A percentile compares a stretch with the other conserved stretches of the same genome.
phyloP scores from a whole-genome alignment of 1,139 yeast species.

The Pichia inconspicua region DNA sequence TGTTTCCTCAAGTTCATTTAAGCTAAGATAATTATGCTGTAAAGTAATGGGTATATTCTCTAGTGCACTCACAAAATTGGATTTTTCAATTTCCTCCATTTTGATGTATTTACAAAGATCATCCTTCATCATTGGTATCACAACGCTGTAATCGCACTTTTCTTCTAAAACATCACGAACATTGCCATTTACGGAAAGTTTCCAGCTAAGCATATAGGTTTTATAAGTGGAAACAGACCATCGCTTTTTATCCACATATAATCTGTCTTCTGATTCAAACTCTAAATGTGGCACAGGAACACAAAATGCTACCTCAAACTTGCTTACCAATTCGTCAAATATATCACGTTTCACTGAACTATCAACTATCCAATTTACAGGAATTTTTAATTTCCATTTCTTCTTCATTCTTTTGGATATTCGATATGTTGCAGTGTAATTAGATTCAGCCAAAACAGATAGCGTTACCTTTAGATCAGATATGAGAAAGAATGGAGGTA shows the following conservation, averaged over 20 bases:
- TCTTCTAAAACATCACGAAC: constrained; percentile 3
- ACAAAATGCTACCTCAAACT: constrained; percentile 6
- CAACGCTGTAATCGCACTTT: neutral
- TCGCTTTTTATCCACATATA: neutral
- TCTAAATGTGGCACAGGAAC: neutral
- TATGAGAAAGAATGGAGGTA: neutral
- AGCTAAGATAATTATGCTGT: neutral
- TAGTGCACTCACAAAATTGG: neutral
- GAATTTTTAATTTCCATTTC: neutral
- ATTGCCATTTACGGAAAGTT: constrained; percentile 2
- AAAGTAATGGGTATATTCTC: neutral
- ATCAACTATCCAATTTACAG: neutral
- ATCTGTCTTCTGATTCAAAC: neutral
- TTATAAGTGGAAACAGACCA: constrained; percentile 6
- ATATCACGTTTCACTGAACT: neutral
- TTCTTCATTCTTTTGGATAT: too few species aligned
- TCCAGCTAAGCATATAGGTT: constrained; percentile 8
- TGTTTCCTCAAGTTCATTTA: too few species aligned
- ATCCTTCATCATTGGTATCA: neutral
- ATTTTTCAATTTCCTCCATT: neutral
- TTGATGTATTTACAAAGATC: neutral
- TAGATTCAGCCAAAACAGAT: neutral
- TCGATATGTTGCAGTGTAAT: neutral
- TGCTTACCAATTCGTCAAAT: neutral
- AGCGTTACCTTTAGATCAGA: neutral